A percentile compares a stretch with the other conserved stretches of the same genome.
Conservation (phyloP, 768 basidiomycete species). For the Dendrothele bispora region DNA sequence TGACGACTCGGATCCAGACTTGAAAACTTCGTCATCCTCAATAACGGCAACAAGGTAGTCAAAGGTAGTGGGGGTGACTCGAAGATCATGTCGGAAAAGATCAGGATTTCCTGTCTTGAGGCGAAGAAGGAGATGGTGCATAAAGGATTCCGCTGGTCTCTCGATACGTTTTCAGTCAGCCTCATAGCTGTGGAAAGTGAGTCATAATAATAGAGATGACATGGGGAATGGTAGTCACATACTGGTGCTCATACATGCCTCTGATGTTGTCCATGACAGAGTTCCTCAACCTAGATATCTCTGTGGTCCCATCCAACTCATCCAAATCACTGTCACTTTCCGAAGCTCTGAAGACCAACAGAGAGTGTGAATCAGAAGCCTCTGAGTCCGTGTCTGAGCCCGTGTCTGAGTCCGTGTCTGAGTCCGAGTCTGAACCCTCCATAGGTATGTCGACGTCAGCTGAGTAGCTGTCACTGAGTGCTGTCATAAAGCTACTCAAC, state of each 20-base stretch:
- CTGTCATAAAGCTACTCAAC: no score
- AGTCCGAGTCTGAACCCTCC: no score
- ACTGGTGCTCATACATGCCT: constrained; percentile 8
- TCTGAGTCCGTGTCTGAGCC: no score
- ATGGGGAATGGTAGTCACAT: no score
- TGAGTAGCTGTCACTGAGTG: no score
- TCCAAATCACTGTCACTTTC: not conserved
- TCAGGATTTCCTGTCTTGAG: constrained; percentile 21
- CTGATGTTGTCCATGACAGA: not conserved
- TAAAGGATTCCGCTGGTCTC: constrained; percentile 3
- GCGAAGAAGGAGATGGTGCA: constrained; percentile 16
- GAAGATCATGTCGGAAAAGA: constrained; percentile 29
- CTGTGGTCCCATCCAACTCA: not conserved
- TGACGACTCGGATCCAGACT: constrained; percentile 27
- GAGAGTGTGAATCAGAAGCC: no score
- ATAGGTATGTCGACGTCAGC: no score
- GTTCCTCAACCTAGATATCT: constrained; percentile 6
- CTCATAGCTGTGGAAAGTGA: constrained; percentile 9
- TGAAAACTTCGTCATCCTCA: constrained; percentile 20
- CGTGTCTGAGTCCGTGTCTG: no score
- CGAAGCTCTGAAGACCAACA: no score
- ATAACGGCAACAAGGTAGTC: constrained; percentile 26
- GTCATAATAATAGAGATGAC: no score
- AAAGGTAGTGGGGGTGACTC: constrained; percentile 33
- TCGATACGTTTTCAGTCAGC: constrained; percentile 7